Base-by-base conservation (phyloP, 1,139 yeast species). In the Suhomyces choctaworum region DNA sequence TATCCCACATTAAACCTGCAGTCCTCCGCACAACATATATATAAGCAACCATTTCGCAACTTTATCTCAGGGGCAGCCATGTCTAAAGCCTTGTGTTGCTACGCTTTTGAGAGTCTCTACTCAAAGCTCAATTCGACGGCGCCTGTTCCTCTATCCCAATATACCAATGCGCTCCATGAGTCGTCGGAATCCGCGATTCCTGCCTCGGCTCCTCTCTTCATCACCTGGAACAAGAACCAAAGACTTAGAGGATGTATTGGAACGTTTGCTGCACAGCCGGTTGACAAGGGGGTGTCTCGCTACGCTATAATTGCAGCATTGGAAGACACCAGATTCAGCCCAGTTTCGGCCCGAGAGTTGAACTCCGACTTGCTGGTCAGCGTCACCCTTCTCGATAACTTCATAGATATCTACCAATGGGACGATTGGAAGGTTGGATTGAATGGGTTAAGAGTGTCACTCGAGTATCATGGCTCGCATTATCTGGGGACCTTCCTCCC, bases 181-280 rank as follows among this genome's bases (percentile, higher is more conserved):
- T 34, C 52, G 1, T 13, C 46, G 4, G 53, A 48, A 4, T 14
- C 21, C 7, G 45, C 54, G 7, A 61, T 68, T 29, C 95, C 97
- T 0, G 11, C 39, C 3, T 41, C 49, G n/a, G 70, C 75, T 2
- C 76, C 77, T 1, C 60, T 92, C 23, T 92, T 92, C 61, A 82
- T 92, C 22, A 90, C 97, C 0, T 92, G 96, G 96, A 80, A 82
- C 54, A 76, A 73, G 30, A 49, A 63, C 31, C 58, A 70, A 36
- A 63, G 67, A 12, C 65, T 92, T 32, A 69, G 97, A 34, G 98
- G 98, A 0, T 92, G 98, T 54, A 92, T 92, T 38, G 98, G 98
- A 1, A 90, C 96, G 0, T 90, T 92, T 54, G 59, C 62, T 24
- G 51, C 60, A 11, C 48, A 61, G 29, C 55, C 58, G 3, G 51